Conservation (phyloP, 306 rosid species). For the Citrullus amarus region DNA sequence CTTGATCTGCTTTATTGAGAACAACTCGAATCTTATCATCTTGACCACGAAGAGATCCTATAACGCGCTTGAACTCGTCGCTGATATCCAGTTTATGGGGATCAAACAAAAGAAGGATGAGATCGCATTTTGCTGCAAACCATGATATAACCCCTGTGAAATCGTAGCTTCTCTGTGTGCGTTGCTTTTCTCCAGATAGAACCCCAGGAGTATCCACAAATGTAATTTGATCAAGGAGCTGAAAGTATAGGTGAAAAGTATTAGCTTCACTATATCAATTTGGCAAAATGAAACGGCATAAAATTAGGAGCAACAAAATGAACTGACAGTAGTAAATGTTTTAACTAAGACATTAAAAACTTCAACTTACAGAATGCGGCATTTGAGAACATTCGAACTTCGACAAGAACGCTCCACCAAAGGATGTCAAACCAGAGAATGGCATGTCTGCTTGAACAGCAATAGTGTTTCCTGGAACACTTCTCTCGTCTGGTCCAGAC, state of each 20-base stretch:
- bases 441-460: slow-evolving; percentile 98
- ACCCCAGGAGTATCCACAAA: slow-evolving; percentile 97
- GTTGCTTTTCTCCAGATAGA: slow-evolving; percentile 93
- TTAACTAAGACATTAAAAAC: not conserved
- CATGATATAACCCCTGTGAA: slow-evolving; percentile 95
- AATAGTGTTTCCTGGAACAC: slow-evolving; percentile 84
- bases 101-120: slow-evolving; percentile 81
- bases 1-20: slow-evolving; percentile 90
- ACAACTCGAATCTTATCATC: slow-evolving; percentile 98
- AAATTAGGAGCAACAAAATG: not conserved
- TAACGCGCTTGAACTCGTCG: slow-evolving; percentile 87
- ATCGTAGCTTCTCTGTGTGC: slow-evolving; percentile 87
- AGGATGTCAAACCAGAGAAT: slow-evolving; percentile 62
- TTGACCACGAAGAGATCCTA: slow-evolving; percentile 63
- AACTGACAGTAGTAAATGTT: not conserved
- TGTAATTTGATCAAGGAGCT: slow-evolving; percentile 76
- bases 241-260: not conserved
- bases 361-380: slow-evolving; percentile 86
- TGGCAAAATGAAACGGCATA: not conserved
- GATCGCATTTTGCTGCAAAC: slow-evolving; percentile 96
- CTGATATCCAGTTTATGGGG: slow-evolving; percentile 94
- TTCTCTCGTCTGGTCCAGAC: slow-evolving; percentile 97
- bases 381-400: slow-evolving; percentile 89
- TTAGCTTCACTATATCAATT: not conserved
- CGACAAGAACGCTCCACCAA: slow-evolving; percentile 82